A percentile compares a stretch with the other conserved stretches of the same genome.
These are phyloP conservation scores for Ceriops decandra DNA, from an alignment of 345 rosid species.

Conservation along the genomic window DNA sequence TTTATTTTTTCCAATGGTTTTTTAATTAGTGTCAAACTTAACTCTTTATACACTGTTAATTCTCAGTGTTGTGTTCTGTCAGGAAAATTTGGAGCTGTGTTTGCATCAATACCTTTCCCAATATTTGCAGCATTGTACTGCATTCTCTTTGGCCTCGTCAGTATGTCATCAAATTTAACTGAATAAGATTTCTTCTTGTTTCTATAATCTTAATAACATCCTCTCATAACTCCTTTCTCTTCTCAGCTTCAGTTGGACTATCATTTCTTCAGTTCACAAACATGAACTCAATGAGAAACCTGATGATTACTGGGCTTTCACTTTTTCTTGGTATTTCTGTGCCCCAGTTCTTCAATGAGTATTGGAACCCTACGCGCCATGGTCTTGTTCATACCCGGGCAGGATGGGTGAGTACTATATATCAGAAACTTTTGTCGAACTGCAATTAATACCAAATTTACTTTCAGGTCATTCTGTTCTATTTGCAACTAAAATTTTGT, in stretches of 20 bases:
- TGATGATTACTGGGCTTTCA: slow-evolving; percentile 29
- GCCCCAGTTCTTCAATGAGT: slow-evolving; percentile 30
- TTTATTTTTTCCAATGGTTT: not conserved
- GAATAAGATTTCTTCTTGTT: not conserved
- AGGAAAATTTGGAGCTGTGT: slow-evolving; percentile 29
- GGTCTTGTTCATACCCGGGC: slow-evolving; percentile 34
- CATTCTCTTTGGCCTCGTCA: slow-evolving; percentile 30
- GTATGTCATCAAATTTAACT: slow-evolving; percentile 11
- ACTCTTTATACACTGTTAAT: not conserved
- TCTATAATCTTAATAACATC: not conserved
- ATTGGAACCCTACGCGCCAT: slow-evolving; percentile 19
- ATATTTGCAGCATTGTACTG: slow-evolving; percentile 27
- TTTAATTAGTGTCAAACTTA: not conserved
- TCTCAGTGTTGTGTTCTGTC: not conserved
- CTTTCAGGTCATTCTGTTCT: not conserved
- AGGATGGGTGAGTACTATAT: slow-evolving; percentile 21
- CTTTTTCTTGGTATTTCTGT: slow-evolving; percentile 35
- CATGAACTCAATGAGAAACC: slow-evolving; percentile 37
- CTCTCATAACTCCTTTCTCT: not conserved
- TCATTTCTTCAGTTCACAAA: slow-evolving; percentile 37
- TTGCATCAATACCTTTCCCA: slow-evolving; percentile 26
- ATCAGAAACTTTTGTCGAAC: too few species aligned
- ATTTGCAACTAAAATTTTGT: too few species aligned
- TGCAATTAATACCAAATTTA: too few species aligned
- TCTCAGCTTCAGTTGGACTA: slow-evolving; percentile 29